A percentile compares a stretch with the other conserved stretches of the same genome.
phyloP scores from a whole-genome alignment of 148 eudicot genomes.

The Amaranthus hypochondriacus region DNA sequence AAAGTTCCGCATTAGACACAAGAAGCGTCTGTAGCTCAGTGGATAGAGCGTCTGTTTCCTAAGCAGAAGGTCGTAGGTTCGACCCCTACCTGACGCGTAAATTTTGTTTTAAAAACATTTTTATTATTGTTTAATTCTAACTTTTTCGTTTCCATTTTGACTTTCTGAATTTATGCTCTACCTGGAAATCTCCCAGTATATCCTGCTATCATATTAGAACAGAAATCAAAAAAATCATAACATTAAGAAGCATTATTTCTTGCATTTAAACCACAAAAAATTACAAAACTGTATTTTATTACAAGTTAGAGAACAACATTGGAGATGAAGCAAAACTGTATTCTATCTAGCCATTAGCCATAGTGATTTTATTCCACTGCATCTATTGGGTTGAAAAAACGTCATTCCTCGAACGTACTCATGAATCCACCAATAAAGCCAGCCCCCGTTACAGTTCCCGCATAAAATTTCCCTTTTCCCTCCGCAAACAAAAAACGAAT shows the following conservation, averaged over 20 bases:
- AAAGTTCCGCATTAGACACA: too few species aligned
- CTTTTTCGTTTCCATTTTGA: too few species aligned
- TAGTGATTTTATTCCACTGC: slow-evolving; percentile 1
- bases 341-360: neutral
- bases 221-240: too few species aligned
- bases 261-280: neutral
- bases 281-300: slow-evolving; percentile 10
- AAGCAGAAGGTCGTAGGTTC: slow-evolving; percentile 33
- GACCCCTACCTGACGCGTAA: slow-evolving; percentile 28
- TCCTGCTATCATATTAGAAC: too few species aligned
- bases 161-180: too few species aligned
- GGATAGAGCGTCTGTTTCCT: slow-evolving; percentile 37
- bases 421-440: slow-evolving; percentile 45
- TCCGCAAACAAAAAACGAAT: slow-evolving; percentile 11
- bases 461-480: slow-evolving; percentile 45
- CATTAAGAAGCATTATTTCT: neutral
- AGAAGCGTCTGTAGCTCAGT: slow-evolving; percentile 43
- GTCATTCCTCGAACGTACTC: slow-evolving; percentile 41
- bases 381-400: neutral
- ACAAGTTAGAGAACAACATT: neutral
- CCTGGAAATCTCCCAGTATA: too few species aligned
- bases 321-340: neutral
- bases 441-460: slow-evolving; percentile 47
- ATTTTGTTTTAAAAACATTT: neutral
- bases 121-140: too few species aligned